phyloP scores from a whole-genome alignment of 176 grass and related monocot species.

The Avena eriantha region DNA sequence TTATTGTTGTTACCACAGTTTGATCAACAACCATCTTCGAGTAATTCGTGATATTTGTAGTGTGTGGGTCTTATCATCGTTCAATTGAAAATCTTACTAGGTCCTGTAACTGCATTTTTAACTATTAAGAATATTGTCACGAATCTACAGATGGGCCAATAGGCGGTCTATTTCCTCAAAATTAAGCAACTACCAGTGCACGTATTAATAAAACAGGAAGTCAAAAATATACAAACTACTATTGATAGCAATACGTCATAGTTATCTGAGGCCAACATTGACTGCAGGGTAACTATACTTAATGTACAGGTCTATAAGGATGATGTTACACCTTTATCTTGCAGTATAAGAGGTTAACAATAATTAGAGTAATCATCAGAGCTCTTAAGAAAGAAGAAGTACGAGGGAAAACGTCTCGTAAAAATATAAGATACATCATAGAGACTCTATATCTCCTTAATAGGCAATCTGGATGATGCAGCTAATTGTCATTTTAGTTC shows the following conservation, averaged over 20 bases:
- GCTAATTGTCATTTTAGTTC: conserved; percentile 3
- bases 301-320: not conserved
- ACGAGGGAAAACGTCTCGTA: not conserved
- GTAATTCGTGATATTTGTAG: no score
- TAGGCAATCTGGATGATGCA: conserved; percentile 1
- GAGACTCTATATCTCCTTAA: not conserved
- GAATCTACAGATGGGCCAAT: not conserved
- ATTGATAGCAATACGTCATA: not conserved
- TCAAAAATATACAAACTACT: not conserved
- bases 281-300: not conserved
- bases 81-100: no score
- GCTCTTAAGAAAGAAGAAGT: not conserved
- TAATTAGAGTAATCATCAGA: not conserved
- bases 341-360: not conserved
- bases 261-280: not conserved
- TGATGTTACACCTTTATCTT: not conserved
- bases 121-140: not conserved
- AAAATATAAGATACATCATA: not conserved
- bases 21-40: no score
- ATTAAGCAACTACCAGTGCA: not conserved
- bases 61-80: no score
- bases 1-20: no score
- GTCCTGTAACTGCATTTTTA: no score
- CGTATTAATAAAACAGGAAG: no score
- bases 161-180: not conserved